These are phyloP conservation scores for Xylaria telfairii DNA, from an alignment of 495 filamentous ascomycete genomes.

Conservation along the genomic window DNA sequence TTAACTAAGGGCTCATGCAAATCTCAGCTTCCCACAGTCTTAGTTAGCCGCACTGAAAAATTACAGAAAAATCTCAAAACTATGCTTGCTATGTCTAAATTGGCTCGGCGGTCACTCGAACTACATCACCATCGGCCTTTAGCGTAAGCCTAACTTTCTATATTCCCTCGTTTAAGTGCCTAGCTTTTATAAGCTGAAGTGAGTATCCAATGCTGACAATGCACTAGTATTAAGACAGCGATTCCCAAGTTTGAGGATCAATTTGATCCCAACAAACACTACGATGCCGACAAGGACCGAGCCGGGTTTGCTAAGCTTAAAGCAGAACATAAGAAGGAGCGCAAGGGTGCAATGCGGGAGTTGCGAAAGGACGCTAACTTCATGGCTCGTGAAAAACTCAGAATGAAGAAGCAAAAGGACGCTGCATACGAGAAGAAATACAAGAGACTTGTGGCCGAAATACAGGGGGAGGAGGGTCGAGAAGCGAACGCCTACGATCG, in stretches of 20 bases:
- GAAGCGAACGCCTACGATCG: conserved; percentile 88
- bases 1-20: conserved; percentile 57
- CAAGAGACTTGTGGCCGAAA: conserved; percentile 87
- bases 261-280: conserved; percentile 93
- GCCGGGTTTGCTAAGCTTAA: conserved; percentile 79
- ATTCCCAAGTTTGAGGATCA: conserved; percentile 96
- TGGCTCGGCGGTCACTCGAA: conserved; percentile 75
- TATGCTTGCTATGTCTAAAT: conserved; percentile 61
- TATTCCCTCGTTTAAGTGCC: not conserved
- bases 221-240: conserved; percentile 70
- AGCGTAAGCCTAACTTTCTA: conserved; percentile 44
- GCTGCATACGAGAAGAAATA: conserved; percentile 93
- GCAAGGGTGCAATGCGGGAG: conserved; percentile 93
- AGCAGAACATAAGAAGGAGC: conserved; percentile 91
- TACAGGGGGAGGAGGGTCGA: conserved; percentile 89
- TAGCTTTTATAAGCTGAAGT: not conserved
- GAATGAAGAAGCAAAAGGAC: conserved; percentile 91
- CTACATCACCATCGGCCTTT: conserved; percentile 90
- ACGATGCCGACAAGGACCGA: conserved; percentile 90
- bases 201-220: conserved; percentile 2
- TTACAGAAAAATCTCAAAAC: conserved; percentile 52
- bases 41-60: conserved; percentile 46
- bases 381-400: conserved; percentile 84
- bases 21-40: conserved; percentile 51
- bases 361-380: conserved; percentile 93